phyloP scores from a whole-genome alignment of 1,139 yeast genomes.

The Sugiyamaella xylanicola region DNA sequence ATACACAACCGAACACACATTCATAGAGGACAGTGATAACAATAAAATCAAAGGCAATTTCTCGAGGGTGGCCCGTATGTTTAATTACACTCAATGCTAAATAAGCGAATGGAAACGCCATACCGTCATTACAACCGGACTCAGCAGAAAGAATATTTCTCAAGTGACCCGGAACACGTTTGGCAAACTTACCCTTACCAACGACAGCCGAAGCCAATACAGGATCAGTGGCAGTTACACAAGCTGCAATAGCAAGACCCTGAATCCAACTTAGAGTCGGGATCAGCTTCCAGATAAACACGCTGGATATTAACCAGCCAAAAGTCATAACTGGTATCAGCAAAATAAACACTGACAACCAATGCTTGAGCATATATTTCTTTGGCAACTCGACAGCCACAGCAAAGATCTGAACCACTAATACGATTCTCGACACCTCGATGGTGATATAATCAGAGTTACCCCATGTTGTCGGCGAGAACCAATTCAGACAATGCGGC shows the following conservation, averaged over 20 bases:
- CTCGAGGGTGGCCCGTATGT: conserved; percentile 64
- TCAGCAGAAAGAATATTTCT: conserved; percentile 89
- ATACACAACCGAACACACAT: conserved; percentile 77
- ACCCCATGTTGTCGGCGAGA: conserved; percentile 88
- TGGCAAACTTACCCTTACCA: conserved; percentile 97
- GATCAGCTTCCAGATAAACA: conserved; percentile 80
- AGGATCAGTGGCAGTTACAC: conserved; percentile 97
- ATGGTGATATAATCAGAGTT: conserved; percentile 82
- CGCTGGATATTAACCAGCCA: conserved; percentile 89
- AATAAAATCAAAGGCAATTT: conserved; percentile 83
- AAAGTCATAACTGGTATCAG: conserved; percentile 90
- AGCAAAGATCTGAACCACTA: conserved; percentile 93
- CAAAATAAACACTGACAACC: conserved; percentile 78
- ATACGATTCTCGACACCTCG: conserved; percentile 83
- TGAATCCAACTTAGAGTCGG: conserved; percentile 81
- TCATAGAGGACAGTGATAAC: conserved; percentile 80
- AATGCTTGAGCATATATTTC: conserved; percentile 88
- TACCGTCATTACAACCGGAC: conserved; percentile 96
- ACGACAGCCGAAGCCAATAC: conserved; percentile 97
- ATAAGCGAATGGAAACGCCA: conserved; percentile 95
- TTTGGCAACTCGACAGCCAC: conserved; percentile 96
- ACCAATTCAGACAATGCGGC: conserved; percentile 90
- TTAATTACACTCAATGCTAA: conserved; percentile 69
- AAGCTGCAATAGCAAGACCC: conserved; percentile 81
- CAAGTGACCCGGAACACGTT: conserved; percentile 94